A percentile compares a stretch with the other conserved stretches of the same genome.
phyloP scores from a whole-genome alignment of 2,329 filamentous ascomycete genomes.

The Fusarium albidum region DNA sequence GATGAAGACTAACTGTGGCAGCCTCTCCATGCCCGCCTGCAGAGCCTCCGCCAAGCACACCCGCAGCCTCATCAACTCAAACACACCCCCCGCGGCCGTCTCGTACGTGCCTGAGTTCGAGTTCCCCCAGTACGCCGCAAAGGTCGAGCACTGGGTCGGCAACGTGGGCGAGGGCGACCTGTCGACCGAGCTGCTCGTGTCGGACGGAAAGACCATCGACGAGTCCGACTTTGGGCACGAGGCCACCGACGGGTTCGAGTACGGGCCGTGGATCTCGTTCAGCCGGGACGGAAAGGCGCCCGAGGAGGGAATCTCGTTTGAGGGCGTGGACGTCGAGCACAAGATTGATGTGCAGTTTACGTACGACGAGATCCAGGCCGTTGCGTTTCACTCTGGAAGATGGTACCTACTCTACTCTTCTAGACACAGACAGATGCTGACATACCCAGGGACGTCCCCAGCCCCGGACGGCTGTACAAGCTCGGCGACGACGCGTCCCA shows the following conservation, averaged over 20 bases:
- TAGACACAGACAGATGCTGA: too few relatives aligned
- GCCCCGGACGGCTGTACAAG: conserved; percentile 25
- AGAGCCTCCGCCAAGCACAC: conserved; percentile 27
- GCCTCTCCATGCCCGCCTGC: conserved; percentile 30
- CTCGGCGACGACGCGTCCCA: conserved; percentile 16
- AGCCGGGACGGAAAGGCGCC: neutral
- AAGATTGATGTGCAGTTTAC: conserved; percentile 27
- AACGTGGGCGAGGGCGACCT: conserved; percentile 26
- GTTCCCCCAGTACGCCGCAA: conserved; percentile 17
- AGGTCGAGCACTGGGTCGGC: conserved; percentile 31
- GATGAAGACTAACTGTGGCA: too few relatives aligned
- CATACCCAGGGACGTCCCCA: conserved; percentile 26
- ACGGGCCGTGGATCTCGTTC: conserved; percentile 28
- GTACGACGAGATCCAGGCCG: conserved; percentile 31
- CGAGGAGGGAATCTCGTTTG: conserved; percentile 11
- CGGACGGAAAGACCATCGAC: conserved; percentile 19
- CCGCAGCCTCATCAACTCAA: conserved; percentile 15
- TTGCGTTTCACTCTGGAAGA: conserved; percentile 20
- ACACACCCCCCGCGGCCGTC: conserved; percentile 25
- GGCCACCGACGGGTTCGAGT: conserved; percentile 23
- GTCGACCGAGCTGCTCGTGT: conserved; percentile 17
- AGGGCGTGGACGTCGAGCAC: conserved; percentile 18
- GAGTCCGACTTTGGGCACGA: conserved; percentile 31
- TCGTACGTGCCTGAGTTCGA: conserved; percentile 28
- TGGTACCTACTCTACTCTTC: conserved; percentile 8